Evolutionary conservation across 495 filamentous ascomycete genomes (phyloP), one percentile per base, ranked within the genome.

Genomic region (Hypoxylon subgilvum): DNA sequence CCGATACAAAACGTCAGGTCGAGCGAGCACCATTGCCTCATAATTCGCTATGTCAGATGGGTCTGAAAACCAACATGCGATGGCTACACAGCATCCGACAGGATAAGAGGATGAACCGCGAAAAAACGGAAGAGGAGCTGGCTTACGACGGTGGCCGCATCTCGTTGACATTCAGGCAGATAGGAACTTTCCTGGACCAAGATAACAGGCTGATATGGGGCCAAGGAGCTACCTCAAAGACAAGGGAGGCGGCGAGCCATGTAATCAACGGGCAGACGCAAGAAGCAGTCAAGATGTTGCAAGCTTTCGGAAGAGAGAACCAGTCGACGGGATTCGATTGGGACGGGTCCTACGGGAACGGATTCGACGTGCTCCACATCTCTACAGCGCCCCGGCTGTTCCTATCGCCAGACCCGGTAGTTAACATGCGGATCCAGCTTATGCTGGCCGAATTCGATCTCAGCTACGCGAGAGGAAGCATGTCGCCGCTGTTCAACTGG

Each of bases 31-130:
- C 81, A 0, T 80, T 99, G 60, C 92, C 95, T 4, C 91, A 97
- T 70, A 91, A 92, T 64, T 92, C 88, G 0, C 84, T 97, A 61
- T 92, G 91, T 66, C 78, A 90, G 16, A 84, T 99, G 57, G 91
- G 92, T 22, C 78, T 88, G 10, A 69, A 81, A 21, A 95, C 92
- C 0, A 99, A 99, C 69, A 81, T 80, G 73, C 79, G 82, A 50
- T 97, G 92, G 91, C 80, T 96, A 10, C 94, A 99, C 72, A 86
- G 86, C 2, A 96, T 99, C 65, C 84, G 87, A 30, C 84, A 86
- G 10, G 94, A 99, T 75, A 96, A 91, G 68, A 84, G 94, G 6
- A 72, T 82, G 0, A 72, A 72, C 5, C 70, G 73, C 1, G 84
- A 88, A 38, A 91, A 92, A 67, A 74, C 85, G 0, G 54, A 75